Evolutionary conservation across 805 yeast genomes (phyloP).

Genomic region (Candida easanensis): DNA sequence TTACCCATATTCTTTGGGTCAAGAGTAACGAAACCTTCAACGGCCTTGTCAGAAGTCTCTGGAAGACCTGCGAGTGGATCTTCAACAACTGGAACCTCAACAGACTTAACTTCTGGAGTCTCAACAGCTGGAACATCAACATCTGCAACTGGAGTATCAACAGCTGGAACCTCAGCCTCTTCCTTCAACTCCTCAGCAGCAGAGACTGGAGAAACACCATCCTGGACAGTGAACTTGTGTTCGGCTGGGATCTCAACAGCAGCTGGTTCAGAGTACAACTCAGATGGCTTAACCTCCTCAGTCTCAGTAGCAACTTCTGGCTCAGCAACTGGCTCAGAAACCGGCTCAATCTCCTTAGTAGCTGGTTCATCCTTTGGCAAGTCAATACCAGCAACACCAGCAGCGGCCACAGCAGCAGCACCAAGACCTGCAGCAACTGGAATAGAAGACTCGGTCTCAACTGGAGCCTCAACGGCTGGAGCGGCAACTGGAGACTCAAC

Average conservation of each 20-base stretch:
- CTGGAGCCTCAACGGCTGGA: constrained; percentile 7
- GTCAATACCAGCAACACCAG: background rate
- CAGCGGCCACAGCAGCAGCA: constrained; percentile 2
- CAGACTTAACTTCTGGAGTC: constrained; percentile 2
- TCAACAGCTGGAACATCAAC: constrained; percentile 2
- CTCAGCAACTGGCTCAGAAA: background rate
- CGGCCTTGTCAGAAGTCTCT: background rate
- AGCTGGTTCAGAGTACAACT: constrained; percentile 14
- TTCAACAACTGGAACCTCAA: background rate
- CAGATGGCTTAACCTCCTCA: background rate
- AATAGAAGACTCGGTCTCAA: constrained; percentile 5
- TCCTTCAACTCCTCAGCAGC: constrained; percentile 4
- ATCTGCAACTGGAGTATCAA: background rate
- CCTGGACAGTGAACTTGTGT: constrained; percentile 20
- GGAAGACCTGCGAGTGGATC: background rate
- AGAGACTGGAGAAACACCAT: constrained; percentile 10
- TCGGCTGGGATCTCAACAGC: constrained; percentile 22
- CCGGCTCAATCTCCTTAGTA: constrained; percentile 1
- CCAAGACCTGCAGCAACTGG: constrained; percentile 5
- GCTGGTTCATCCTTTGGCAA: background rate
- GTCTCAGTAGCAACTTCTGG: background rate
- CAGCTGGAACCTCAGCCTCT: background rate
- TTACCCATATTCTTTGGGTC: constrained; percentile 23
- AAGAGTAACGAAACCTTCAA: constrained; percentile 15
- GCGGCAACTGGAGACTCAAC: constrained; percentile 3